Evolutionary conservation across 176 grass and related monocot genomes (phyloP), one percentile per base, ranked within the genome.

Genomic region (Raddia guianensis): DNA sequence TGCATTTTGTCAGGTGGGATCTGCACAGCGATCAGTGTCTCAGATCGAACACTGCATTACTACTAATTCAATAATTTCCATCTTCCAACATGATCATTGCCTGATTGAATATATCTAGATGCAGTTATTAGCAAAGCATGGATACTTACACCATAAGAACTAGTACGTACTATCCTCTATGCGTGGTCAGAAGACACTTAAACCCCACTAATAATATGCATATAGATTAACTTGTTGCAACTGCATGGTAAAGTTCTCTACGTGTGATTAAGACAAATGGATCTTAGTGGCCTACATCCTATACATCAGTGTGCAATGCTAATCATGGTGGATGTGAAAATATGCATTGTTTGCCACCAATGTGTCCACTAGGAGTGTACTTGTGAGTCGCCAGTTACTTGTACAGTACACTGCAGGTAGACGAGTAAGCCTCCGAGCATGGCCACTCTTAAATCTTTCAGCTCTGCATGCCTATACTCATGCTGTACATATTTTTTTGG

Each of bases 321-420:
- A 44, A 75, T 85, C 76, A 85, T 80, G 21, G 27, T 19, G 55
- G 69, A 42, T 9, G 76, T n/a, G 50, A 60, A 79, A 50, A 32
- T 27, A 79, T 7, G 37, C 20, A n/a, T 47, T 53, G 76, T 54
- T 65, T 58, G 80, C 68, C 80, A 75, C 61, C 72, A 58, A 43
- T 47, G 19, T 27, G 50, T 70, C 82, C 81, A 84, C 81, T 88
- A 81, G 74, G 19, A 52, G 43, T 50, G 59, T 65, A 57, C 49
- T 79, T 68, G 18, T 74, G 63, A 72, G 82, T 69, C 70, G 63
- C 53, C 76, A 60, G 63, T 75, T 70, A 63, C 70, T 84, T 84
- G 16, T 35, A 40, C 4, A 27, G 15, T 63, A 35, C 70, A 63
- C 59, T 46, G 60, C 62, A 73, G 13, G 34, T 58, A 56, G 50